Conservation (phyloP, 2,329 filamentous ascomycete species). For the Penicillium nordicum region DNA sequence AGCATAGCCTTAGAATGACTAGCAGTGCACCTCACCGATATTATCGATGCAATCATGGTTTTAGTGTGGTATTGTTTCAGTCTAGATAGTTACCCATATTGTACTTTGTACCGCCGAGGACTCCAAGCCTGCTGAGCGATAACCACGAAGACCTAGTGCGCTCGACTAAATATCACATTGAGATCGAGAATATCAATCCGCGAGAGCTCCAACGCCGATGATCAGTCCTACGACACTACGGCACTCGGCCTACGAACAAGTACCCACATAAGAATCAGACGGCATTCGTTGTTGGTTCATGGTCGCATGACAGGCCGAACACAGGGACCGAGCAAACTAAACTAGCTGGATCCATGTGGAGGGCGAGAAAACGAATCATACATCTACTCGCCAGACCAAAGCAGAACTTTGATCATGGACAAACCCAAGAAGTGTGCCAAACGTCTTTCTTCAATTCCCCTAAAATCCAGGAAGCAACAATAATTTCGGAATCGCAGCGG, state of each 20-base stretch:
- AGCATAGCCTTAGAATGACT: background rate
- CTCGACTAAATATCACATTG: background rate
- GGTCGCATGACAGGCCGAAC: slow-evolving; percentile 33
- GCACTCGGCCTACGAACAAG: background rate
- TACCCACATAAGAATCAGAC: slow-evolving; percentile 18
- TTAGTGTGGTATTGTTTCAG: too few relatives aligned
- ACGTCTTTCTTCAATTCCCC: slow-evolving; percentile 30
- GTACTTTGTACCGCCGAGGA: background rate
- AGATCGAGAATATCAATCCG: background rate
- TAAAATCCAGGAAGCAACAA: slow-evolving; percentile 27
- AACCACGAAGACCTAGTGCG: too few relatives aligned
- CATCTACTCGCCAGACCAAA: slow-evolving; percentile 22
- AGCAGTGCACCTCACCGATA: background rate
- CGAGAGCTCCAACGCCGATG: background rate
- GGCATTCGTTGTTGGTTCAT: slow-evolving; percentile 32
- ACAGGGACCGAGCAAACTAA: slow-evolving; percentile 34
- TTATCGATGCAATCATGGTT: background rate
- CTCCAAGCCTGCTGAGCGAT: background rate
- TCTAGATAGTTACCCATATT: too few relatives aligned
- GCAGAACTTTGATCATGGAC: slow-evolving; percentile 3
- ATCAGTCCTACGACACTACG: background rate
- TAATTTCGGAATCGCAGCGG: slow-evolving; percentile 35
- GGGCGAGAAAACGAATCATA: slow-evolving; percentile 25
- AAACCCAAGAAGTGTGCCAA: slow-evolving; percentile 22
- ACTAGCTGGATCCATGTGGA: slow-evolving; percentile 23